Evolutionary conservation across 257 asterid genomes (phyloP).

Genomic region (Prunella vulgaris): DNA sequence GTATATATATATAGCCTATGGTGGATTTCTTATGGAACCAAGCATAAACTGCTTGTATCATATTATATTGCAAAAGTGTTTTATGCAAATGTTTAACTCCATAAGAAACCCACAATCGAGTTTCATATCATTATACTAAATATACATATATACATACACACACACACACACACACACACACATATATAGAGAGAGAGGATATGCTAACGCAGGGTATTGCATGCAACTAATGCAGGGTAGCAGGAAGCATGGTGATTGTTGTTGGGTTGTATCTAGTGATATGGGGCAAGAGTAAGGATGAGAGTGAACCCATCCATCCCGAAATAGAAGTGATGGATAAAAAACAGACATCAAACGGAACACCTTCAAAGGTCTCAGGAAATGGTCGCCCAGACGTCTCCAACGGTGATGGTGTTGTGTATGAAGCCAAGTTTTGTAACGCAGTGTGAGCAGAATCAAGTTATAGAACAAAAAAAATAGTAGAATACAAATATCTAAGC

Average conservation of each 20-base stretch:
- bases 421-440: conserved; percentile 9
- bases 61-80: too few relatives aligned
- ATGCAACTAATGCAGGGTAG: conserved; percentile 31
- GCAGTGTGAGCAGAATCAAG: neutral
- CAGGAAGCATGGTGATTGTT: conserved; percentile 43
- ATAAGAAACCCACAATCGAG: too few relatives aligned
- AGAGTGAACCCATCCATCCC: neutral
- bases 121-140: too few relatives aligned
- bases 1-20: too few relatives aligned
- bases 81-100: too few relatives aligned
- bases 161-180: neutral
- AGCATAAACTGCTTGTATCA: too few relatives aligned
- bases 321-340: conserved; percentile 2
- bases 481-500: neutral
- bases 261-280: conserved; percentile 44
- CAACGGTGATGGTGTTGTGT: conserved; percentile 20
- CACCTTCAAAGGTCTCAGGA: neutral
- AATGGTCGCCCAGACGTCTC: neutral
- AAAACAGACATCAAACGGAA: neutral
- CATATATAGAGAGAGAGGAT: neutral
- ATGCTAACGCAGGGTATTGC: neutral
- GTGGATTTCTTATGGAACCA: too few relatives aligned
- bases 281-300: conserved; percentile 50
- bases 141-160: too few relatives aligned
- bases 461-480: neutral